Evolutionary conservation across 768 basidiomycete genomes (phyloP).

Genomic region (Suillus hirtellus): DNA sequence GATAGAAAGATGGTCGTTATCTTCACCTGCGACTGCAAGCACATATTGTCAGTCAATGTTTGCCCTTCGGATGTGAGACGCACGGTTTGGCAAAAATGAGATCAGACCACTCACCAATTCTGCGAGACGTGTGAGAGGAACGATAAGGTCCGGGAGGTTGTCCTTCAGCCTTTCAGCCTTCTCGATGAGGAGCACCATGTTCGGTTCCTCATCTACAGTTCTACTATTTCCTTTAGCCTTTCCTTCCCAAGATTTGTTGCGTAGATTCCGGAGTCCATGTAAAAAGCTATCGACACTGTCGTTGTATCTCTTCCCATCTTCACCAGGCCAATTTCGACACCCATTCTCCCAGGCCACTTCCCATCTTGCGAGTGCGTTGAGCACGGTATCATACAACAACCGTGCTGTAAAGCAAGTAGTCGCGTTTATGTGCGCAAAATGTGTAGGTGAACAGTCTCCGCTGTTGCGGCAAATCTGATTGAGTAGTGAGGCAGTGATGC

Average conservation of each 20-base stretch:
- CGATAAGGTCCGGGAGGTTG: constrained; percentile 60
- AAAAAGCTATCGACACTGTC: constrained; percentile 68
- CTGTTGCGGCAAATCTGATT: constrained; percentile 35
- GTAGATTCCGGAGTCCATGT: constrained; percentile 56
- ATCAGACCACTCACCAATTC: constrained; percentile 56
- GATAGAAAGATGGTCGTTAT: constrained; percentile 66
- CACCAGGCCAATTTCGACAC: constrained; percentile 55
- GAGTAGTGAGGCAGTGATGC: constrained; percentile 47
- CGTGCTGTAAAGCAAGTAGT: constrained; percentile 61
- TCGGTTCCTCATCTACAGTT: constrained; percentile 29
- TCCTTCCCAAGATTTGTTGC: constrained; percentile 19
- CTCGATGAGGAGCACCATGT: constrained; percentile 64
- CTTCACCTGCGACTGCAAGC: constrained; percentile 53
- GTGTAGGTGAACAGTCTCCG: constrained; percentile 28
- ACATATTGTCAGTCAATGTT: constrained; percentile 12
- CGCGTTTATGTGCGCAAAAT: constrained; percentile 52
- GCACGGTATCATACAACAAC: constrained; percentile 63
- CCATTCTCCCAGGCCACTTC: constrained; percentile 59
- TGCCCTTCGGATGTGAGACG: constrained; percentile 1
- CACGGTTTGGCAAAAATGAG: background rate
- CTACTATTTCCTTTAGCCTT: constrained; percentile 34
- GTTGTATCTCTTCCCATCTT: constrained; percentile 50
- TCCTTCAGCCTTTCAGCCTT: constrained; percentile 68
- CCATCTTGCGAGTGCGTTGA: constrained; percentile 63
- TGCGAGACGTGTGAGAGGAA: constrained; percentile 68